Evolutionary conservation across 306 rosid genomes (phyloP), one percentile per base, ranked within the genome.

Genomic region (Begonia peltatifolia): DNA sequence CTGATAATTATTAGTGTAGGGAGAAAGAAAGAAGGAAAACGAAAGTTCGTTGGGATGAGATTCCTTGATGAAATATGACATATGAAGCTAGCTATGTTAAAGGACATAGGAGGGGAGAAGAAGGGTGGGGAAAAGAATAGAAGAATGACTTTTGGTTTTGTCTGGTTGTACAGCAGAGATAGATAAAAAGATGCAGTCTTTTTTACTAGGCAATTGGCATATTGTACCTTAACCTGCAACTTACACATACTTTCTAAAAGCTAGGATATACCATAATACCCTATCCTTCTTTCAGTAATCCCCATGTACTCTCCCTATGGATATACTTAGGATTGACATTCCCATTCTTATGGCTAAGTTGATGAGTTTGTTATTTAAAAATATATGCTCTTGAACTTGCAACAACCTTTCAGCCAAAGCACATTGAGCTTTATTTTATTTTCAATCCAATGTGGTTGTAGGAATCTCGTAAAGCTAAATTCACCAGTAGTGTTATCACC

Each of bases 121-220:
- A 20, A 54, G 23, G 54, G 41, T 62, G 51, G 62, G 70, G 79
- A 74, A 64, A 67, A 78, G 83, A 78, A 79, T 81, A 69, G 78
- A 83, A 72, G 76, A 68, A 61, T 35, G 73, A 76, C 86, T 79
- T 86, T 86, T 75, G 15, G 74, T 79, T 61, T 83, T 83, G 92
- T 79, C 75, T 76, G 77, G 67, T 76, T 76, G 74, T 83, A 81
- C 55, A 48, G 73, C 75, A 56, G 70, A 63, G 63, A 61, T 74
- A 63, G 60, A 60, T 57, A 62, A 55, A 76, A 79, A 77, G 78
- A 69, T 56, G 68, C 71, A 50, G 62, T 67, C 76, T 81, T 73
- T 80, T 89, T 70, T 51, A 68, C 80, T 6, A 77, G 92, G 92
- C 94, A 86, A 90, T 72, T 86, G 84, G 87, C 59, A 90, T 90